Evolutionary conservation across 164 flowering plant genomes (phyloP).

Genomic region (Nymphaea thermarum): DNA sequence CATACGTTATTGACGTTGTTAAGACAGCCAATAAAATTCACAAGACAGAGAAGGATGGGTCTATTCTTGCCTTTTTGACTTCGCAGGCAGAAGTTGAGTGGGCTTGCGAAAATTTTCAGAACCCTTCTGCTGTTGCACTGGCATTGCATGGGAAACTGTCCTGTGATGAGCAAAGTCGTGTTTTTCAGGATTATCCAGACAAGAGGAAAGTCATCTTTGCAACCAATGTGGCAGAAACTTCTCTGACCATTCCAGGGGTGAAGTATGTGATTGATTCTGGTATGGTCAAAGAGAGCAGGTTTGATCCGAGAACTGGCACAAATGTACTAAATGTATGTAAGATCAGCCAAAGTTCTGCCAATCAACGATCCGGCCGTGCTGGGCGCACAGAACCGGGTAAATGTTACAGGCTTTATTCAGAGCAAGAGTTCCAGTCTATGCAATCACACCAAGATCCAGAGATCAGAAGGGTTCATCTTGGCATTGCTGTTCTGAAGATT

Average conservation of each 20-base stretch:
- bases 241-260: constrained; percentile 89
- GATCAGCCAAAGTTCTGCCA: constrained; percentile 83
- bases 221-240: constrained; percentile 96
- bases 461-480: constrained; percentile 86
- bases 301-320: constrained; percentile 82
- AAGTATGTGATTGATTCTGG: constrained; percentile 90
- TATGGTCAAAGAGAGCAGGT: constrained; percentile 73
- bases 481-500: constrained; percentile 80
- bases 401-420: constrained; percentile 76
- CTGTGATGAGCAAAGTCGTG: constrained; percentile 56
- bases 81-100: constrained; percentile 88
- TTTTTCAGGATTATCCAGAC: constrained; percentile 52
- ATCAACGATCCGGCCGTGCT: constrained; percentile 94
- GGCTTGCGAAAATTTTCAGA: constrained; percentile 74
- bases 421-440: constrained; percentile 51
- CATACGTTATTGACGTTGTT: constrained; percentile 63
- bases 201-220: constrained; percentile 80
- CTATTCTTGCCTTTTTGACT: constrained; percentile 87
- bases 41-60: constrained; percentile 56
- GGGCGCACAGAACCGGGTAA: constrained; percentile 90
- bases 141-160: constrained; percentile 95
- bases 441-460: constrained; percentile 73
- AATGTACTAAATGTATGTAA: constrained; percentile 68
- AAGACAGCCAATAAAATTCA: constrained; percentile 52
- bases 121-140: constrained; percentile 42